A percentile compares a stretch with the other conserved stretches of the same genome.
These are phyloP conservation scores for Hypoxylon fragiforme DNA, from an alignment of 495 filamentous ascomycete genomes.

Conservation along the genomic window DNA sequence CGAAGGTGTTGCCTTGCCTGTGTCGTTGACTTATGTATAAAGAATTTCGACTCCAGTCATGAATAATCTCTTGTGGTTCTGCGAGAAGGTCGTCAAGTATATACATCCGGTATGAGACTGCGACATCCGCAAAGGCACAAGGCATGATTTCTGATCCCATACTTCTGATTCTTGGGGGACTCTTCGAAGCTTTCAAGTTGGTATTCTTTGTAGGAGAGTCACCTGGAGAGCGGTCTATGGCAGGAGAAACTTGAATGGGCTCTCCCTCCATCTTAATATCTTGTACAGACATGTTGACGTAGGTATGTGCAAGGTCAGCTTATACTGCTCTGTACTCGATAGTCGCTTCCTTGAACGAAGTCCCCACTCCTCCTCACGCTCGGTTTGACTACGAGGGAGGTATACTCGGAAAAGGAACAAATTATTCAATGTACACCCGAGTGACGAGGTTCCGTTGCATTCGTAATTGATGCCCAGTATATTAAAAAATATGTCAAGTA, in stretches of 20 bases:
- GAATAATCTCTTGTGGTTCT: constrained; percentile 33
- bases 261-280: constrained; percentile 4
- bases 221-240: constrained; percentile 1
- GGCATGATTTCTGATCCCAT: constrained; percentile 13
- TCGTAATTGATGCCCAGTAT: constrained; percentile 11
- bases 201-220: constrained; percentile 3
- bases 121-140: constrained; percentile 29
- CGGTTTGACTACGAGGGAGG: constrained; percentile 6
- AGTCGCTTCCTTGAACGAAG: neutral
- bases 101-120: constrained; percentile 29
- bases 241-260: constrained; percentile 3
- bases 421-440: constrained; percentile 5
- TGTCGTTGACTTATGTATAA: constrained; percentile 33
- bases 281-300: constrained; percentile 20
- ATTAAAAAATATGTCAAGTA: constrained; percentile 1
- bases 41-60: constrained; percentile 30
- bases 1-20: constrained; percentile 26
- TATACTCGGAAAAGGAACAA: constrained; percentile 4
- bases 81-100: constrained; percentile 36
- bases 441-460: neutral
- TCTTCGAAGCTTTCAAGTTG: neutral
- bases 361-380: constrained; percentile 20
- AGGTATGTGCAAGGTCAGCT: constrained; percentile 7
- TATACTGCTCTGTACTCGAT: constrained; percentile 11
- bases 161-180: constrained; percentile 11